Evolutionary conservation across 2,329 filamentous ascomycete species (phyloP), one percentile per base, ranked within the genome.

Genomic region (Curvularia lunata): DNA sequence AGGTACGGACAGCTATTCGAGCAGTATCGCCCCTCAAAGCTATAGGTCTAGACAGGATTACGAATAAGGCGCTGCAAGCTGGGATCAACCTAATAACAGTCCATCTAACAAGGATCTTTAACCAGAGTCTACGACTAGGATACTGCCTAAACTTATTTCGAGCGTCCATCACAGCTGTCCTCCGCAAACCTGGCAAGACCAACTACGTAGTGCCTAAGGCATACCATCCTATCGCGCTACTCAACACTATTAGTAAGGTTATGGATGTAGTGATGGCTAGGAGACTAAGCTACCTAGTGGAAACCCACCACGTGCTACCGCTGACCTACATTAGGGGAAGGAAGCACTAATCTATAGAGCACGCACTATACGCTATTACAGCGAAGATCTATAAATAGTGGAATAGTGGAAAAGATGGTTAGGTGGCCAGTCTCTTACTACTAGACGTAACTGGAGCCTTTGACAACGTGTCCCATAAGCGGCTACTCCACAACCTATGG

Each of bases 371-470:
- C 32, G 45, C 64, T 16, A 48, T 76, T 9, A 62, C 65, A 5
- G 52, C 71, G 47, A 60, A 63, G 52, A 68, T 75, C 32, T 54
- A 70, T 42, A 28, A 56, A 50, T 59, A 59, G 48, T 75, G 54
- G 65, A 64, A 63, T 8, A 27, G 8, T n/a, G n/a, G n/a, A n/a
- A n/a, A n/a, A 27, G 27, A 8, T 8, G 4, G 8, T 41, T 37
- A 67, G 28, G 65, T 75, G 3, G 69, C 62, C 19, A 72, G 64
- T 21, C 58, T 77, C n/a, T 68, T 75, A 2, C 46, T 69, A 4
- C 64, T 76, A 1, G 67, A 77, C 57, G 59, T 75, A 16, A 69
- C 65, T 4, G 63, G 67, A 18, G 73, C 69, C 12, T 77, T 74
- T 50, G 59, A 71, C 45, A 66, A 68, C 45, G 62, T 73, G 3